These are phyloP conservation scores for Podospora sp. DNA, from an alignment of 495 filamentous ascomycete species.

Conservation along the genomic window DNA sequence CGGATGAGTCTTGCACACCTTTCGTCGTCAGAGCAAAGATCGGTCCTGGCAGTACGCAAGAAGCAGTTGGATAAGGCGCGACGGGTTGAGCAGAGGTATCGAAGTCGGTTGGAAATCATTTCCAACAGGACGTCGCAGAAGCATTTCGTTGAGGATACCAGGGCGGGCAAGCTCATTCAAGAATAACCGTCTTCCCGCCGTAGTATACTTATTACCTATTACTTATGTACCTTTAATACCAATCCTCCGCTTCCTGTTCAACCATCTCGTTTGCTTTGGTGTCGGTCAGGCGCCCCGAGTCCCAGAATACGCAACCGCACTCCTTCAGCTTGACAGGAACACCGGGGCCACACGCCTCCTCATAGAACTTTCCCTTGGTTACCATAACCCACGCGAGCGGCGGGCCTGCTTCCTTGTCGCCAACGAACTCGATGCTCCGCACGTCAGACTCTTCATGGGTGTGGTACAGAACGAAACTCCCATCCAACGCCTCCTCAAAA, in stretches of 20 bases:
- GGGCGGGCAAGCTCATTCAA: neutral
- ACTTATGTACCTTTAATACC: neutral
- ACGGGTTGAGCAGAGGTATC: slow-evolving; percentile 15
- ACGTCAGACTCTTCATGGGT: too few species aligned
- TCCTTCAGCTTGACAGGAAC: neutral
- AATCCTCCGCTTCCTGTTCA: neutral
- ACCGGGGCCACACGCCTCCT: neutral
- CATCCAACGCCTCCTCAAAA: too few species aligned
- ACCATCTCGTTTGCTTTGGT: neutral
- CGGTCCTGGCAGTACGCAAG: slow-evolving; percentile 31
- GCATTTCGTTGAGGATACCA: slow-evolving; percentile 19
- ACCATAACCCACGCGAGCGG: neutral
- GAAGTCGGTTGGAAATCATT: slow-evolving; percentile 16
- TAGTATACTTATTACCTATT: neutral
- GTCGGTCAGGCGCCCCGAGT: neutral
- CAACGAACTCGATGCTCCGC: neutral
- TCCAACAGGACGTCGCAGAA: slow-evolving; percentile 24
- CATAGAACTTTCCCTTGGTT: neutral
- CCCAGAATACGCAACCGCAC: neutral
- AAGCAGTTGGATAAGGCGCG: slow-evolving; percentile 18
- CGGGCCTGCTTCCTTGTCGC: neutral
- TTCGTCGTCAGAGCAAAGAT: slow-evolving; percentile 28
- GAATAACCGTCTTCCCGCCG: too few species aligned
- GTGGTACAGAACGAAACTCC: too few species aligned
- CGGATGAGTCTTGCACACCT: slow-evolving; percentile 31